These are phyloP conservation scores for Ascomycota sp. DNA, from an alignment of 2,329 filamentous ascomycete genomes.

Conservation along the genomic window DNA sequence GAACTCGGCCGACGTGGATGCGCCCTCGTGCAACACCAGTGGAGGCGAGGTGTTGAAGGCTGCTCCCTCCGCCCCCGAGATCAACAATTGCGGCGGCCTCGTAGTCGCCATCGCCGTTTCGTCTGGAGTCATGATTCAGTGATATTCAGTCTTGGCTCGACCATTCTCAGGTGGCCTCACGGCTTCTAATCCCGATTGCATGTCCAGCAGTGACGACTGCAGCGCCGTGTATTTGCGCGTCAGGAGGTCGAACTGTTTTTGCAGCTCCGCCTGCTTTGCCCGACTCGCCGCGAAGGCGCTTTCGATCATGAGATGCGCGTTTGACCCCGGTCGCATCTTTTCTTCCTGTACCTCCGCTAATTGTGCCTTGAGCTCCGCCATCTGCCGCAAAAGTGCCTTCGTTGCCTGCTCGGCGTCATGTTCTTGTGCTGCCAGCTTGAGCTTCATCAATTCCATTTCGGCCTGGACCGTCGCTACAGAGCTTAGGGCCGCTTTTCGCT, in stretches of 20 bases:
- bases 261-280: conserved; percentile 30
- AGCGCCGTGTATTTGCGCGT: conserved; percentile 30
- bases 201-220: conserved; percentile 27
- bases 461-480: conserved; percentile 37
- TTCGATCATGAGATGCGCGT: conserved; percentile 20
- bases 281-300: conserved; percentile 27
- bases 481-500: conserved; percentile 34
- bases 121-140: conserved; percentile 12
- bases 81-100: conserved; percentile 17
- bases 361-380: conserved; percentile 23
- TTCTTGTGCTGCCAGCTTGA: conserved; percentile 33
- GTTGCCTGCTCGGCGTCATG: conserved; percentile 23
- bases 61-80: conserved; percentile 22
- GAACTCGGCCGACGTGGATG: conserved; percentile 9
- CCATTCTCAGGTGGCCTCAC: conserved; percentile 4
- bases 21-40: conserved; percentile 13
- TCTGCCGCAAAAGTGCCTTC: conserved; percentile 25
- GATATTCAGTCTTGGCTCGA: too few species aligned
- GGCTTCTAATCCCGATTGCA: conserved; percentile 14
- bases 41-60: conserved; percentile 23
- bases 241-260: conserved; percentile 28
- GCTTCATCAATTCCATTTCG: conserved; percentile 34
- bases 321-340: conserved; percentile 7
- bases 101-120: conserved; percentile 18
- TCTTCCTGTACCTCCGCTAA: conserved; percentile 18